These are phyloP conservation scores for Myxozyma melibiosi DNA, from an alignment of 805 yeast species.

Conservation along the genomic window DNA sequence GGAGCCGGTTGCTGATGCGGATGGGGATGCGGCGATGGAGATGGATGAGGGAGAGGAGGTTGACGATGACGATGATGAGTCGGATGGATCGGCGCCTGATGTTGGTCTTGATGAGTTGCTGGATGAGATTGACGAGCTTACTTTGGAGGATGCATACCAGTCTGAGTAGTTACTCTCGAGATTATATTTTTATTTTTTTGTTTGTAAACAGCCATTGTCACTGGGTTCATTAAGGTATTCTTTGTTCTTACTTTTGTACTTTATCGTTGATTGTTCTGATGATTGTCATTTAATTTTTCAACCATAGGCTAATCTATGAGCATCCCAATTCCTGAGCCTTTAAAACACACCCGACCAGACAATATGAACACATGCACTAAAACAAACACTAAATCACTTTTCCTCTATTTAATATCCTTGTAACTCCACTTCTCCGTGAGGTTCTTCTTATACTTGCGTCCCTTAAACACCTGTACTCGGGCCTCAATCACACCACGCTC, in stretches of 20 bases:
- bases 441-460: conserved; percentile 69
- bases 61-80: conserved; percentile 31
- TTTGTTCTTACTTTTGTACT: background rate
- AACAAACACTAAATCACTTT: background rate
- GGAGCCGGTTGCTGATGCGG: conserved; percentile 20
- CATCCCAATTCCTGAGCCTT: background rate
- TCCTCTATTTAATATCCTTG: conserved; percentile 59
- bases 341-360: background rate
- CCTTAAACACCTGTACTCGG: conserved; percentile 67
- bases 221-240: background rate
- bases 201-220: background rate
- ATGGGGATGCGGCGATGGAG: conserved; percentile 33
- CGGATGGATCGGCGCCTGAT: conserved; percentile 53
- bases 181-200: background rate
- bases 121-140: conserved; percentile 94
- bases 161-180: conserved; percentile 13
- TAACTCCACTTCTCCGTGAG: conserved; percentile 90
- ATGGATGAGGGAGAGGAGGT: conserved; percentile 25
- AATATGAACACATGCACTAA: background rate
- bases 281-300: background rate
- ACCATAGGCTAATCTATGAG: background rate
- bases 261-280: background rate
- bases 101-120: conserved; percentile 88
- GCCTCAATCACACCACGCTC: conserved; percentile 85
- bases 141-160: conserved; percentile 57